phyloP scores from a whole-genome alignment of 2,329 filamentous ascomycete genomes.

The Diaporthe australafricana region DNA sequence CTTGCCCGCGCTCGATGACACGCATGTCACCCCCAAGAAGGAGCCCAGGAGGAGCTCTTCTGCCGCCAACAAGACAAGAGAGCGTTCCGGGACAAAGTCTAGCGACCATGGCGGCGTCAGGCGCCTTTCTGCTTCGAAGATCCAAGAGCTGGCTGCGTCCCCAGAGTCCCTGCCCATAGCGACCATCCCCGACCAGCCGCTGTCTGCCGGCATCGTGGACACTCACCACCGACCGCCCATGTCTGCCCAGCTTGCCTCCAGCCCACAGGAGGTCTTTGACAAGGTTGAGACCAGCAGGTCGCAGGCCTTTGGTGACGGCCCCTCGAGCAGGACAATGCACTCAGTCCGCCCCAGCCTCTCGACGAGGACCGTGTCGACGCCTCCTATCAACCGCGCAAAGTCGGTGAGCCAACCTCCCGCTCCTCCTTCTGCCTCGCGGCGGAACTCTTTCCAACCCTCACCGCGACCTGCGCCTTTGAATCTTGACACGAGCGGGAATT shows the following conservation, averaged over 20 bases:
- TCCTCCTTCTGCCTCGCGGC: conserved; percentile 49
- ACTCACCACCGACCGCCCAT: conserved; percentile 47
- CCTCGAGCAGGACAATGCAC: conserved; percentile 48
- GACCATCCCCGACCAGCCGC: conserved; percentile 52
- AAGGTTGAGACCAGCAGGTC: conserved; percentile 41
- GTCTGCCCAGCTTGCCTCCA: conserved; percentile 48
- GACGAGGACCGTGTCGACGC: conserved; percentile 62
- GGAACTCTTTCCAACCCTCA: conserved; percentile 62
- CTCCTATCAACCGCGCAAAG: conserved; percentile 57
- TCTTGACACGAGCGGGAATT: conserved; percentile 48
- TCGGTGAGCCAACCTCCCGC: conserved; percentile 47
- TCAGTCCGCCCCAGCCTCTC: conserved; percentile 43
- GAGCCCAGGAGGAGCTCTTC: conserved; percentile 30
- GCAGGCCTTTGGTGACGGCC: conserved; percentile 40
- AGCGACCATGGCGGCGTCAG: conserved; percentile 57
- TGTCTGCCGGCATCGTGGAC: conserved; percentile 52
- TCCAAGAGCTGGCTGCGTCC: conserved; percentile 67
- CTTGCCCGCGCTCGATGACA: conserved; percentile 1
- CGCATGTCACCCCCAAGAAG: conserved; percentile 23
- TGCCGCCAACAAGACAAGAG: conserved; percentile 35
- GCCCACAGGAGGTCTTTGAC: conserved; percentile 39
- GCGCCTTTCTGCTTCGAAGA: conserved; percentile 68
- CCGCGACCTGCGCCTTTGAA: conserved; percentile 57
- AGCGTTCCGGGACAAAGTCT: conserved; percentile 46
- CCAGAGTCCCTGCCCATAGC: conserved; percentile 70